Percentiles rank a stretch among this genome's conserved stretches.
Evolutionary conservation across 257 asterid genomes (phyloP).

Genomic region (Forsythia suspensa): DNA sequence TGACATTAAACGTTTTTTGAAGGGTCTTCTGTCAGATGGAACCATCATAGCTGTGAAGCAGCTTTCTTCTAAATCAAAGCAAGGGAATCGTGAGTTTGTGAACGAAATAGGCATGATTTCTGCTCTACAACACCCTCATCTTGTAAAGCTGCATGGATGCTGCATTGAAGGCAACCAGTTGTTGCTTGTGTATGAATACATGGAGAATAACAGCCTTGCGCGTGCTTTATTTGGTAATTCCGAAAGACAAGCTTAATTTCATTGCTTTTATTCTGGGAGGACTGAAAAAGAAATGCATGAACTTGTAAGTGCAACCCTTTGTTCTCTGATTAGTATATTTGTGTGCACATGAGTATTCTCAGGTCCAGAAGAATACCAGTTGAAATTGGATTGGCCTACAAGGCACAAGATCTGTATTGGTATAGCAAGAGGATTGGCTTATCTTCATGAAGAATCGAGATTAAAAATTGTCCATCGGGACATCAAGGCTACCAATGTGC

Average conservation of each 20-base stretch:
- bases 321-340: neutral
- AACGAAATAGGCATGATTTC: constrained; percentile 66
- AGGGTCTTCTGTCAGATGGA: constrained; percentile 53
- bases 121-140: constrained; percentile 64
- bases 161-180: constrained; percentile 59
- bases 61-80: constrained; percentile 61
- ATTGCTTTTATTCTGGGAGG: neutral
- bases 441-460: constrained; percentile 62
- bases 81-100: constrained; percentile 60
- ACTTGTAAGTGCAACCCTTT: neutral
- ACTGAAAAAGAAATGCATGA: neutral
- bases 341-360: constrained; percentile 5
- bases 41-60: constrained; percentile 58
- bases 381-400: constrained; percentile 50
- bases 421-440: constrained; percentile 61
- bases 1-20: constrained; percentile 2
- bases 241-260: neutral
- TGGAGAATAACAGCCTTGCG: constrained; percentile 63
- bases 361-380: constrained; percentile 48
- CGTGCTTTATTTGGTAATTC: constrained; percentile 53
- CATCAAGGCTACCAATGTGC: constrained; percentile 61
- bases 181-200: constrained; percentile 54
- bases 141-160: constrained; percentile 58
- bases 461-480: constrained; percentile 61
- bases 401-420: constrained; percentile 58